These are phyloP conservation scores for Conoideocrella luteorostrata DNA, from an alignment of 2,329 filamentous ascomycete species.

Conservation along the genomic window DNA sequence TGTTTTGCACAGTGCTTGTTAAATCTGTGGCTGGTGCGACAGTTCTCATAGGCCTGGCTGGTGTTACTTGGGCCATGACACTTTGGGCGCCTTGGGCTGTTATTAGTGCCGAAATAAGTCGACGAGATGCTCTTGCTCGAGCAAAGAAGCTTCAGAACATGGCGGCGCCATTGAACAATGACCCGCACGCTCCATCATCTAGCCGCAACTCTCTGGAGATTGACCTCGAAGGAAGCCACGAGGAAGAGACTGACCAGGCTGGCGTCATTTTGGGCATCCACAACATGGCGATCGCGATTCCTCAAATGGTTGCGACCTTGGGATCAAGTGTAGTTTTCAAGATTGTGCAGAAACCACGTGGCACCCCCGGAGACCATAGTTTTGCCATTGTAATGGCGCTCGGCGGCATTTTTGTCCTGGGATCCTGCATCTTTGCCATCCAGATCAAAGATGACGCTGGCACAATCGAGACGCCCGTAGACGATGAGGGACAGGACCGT, in stretches of 20 bases:
- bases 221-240: constrained; percentile 28
- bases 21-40: constrained; percentile 65
- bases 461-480: constrained; percentile 29
- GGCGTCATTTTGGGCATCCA: constrained; percentile 91
- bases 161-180: constrained; percentile 8
- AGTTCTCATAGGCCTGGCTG: constrained; percentile 70
- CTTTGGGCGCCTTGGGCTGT: constrained; percentile 95
- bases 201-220: constrained; percentile 11
- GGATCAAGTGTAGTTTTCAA: constrained; percentile 80
- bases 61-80: constrained; percentile 86
- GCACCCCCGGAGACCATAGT: constrained; percentile 76
- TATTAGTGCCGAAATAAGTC: constrained; percentile 86
- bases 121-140: constrained; percentile 58
- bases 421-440: constrained; percentile 67
- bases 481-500: constrained; percentile 30
- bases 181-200: constrained; percentile 6
- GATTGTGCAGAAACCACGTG: constrained; percentile 79
- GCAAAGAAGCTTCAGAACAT: constrained; percentile 24
- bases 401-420: constrained; percentile 70
- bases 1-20: constrained; percentile 79
- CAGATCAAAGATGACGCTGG: constrained; percentile 57
- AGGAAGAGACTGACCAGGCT: constrained; percentile 64
- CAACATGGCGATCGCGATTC: constrained; percentile 88
- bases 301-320: constrained; percentile 85
- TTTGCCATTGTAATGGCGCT: constrained; percentile 82